Base-by-base conservation (phyloP, 768 basidiomycete genomes). In the Crassisporium funariophilum region DNA sequence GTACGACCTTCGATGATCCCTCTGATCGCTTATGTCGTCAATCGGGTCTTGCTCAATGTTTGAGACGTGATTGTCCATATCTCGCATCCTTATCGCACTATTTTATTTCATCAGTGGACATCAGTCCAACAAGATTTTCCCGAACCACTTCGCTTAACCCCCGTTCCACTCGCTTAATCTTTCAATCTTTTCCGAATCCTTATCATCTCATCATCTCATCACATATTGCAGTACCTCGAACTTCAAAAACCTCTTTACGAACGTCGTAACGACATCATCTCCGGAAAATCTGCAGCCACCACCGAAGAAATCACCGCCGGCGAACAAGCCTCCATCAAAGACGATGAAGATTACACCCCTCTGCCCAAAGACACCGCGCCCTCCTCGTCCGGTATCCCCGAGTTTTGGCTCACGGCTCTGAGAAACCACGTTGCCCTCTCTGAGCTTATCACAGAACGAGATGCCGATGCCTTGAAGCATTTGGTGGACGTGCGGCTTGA, bases 331-430 rank as follows among this genome's bases (percentile, higher is more conserved):
- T 83, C 85, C 3, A 62, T 77, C 53, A 87, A 95, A 62, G 91
- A 90, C 41, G 84, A 94, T 54, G 81, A 77, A 21, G 77, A 84
- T 0, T 86, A 88, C 68, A 72, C 72, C 20, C 74, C 81, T 15
- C 75, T 91, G 11, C 71, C 83, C 44, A 77, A 74, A 50, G 83
- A 79, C 47, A 59, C 67, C 24, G 62, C 75, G 1, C 70, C 67
- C 11, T 68, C 71, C 27, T 52, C 75, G 40, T 37, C 60, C 13
- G 77, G 85, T 42, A 91, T 99, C 56, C 91, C 95, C 41, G 88
- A 95, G 59, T 99, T 99, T 79, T 99, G 95, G 95, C 83, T 97
- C 58, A 98, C 97, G 1, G 92, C 94, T 2, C 77, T 98, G 44
- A 84, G 89, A 55, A 98, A 97, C 70, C 94, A 98, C 66, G 68